Percentiles rank a stretch among this genome's conserved stretches.
Conservation (phyloP, 208 protist genomes). For the Trypanosoma caninum region DNA sequence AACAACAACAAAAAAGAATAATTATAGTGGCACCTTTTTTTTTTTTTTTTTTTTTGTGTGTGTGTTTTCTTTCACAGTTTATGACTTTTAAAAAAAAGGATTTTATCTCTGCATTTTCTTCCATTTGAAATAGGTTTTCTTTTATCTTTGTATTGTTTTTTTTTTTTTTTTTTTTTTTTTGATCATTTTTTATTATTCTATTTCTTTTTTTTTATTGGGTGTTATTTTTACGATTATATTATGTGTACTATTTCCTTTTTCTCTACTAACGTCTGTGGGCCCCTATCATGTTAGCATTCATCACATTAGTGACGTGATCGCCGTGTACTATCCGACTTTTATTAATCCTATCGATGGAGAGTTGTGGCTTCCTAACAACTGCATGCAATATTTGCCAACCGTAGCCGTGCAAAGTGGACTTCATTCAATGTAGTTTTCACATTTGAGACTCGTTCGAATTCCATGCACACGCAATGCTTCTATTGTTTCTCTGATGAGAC, state of each 20-base stretch:
- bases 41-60: neutral
- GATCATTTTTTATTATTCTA: neutral
- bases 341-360: conserved; percentile 25
- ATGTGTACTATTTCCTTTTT: conserved; percentile 4
- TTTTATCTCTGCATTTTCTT: conserved; percentile 11
- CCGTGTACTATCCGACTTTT: conserved; percentile 22
- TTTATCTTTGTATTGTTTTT: neutral
- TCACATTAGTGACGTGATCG: conserved; percentile 6
- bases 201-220: conserved; percentile 6
- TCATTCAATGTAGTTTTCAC: conserved; percentile 1
- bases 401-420: conserved; percentile 3
- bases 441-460: conserved; percentile 17
- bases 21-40: neutral
- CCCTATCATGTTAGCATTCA: conserved; percentile 19
- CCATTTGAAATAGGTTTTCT: no score
- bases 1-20: neutral
- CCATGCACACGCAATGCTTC: conserved; percentile 21
- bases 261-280: conserved; percentile 3
- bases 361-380: conserved; percentile 13
- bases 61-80: neutral
- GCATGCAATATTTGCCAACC: neutral
- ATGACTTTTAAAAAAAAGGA: conserved; percentile 4
- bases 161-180: neutral
- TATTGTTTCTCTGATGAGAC: conserved; percentile 18
- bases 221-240: neutral